A percentile compares a stretch with the other conserved stretches of the same genome.
Conservation (phyloP, 306 rosid species). For the Hippophae tibetana region DNA sequence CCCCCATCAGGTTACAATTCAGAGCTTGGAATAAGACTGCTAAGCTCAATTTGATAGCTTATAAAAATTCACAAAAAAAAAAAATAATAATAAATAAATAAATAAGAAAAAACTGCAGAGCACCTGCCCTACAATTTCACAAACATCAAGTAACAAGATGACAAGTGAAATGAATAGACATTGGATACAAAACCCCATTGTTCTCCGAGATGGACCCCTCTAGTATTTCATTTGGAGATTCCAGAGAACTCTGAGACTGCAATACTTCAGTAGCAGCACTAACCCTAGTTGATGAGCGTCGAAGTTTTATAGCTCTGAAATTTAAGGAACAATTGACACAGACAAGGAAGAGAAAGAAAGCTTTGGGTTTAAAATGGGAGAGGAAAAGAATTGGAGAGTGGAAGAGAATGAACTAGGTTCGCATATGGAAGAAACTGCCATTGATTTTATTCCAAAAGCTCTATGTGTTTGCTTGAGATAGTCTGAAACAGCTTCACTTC, state of each 20-base stretch:
- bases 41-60: neutral
- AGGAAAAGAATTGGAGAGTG: constrained; percentile 33
- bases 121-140: no score
- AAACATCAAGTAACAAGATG: no score
- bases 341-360: constrained; percentile 21
- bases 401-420: constrained; percentile 37
- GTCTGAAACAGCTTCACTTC: neutral
- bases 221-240: constrained; percentile 31
- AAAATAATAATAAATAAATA: no score
- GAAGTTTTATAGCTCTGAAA: constrained; percentile 30
- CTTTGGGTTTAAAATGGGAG: constrained; percentile 30
- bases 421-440: constrained; percentile 69
- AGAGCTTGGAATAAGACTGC: neutral
- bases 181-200: constrained; percentile 30
- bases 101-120: no score
- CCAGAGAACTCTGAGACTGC: constrained; percentile 33
- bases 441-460: constrained; percentile 25
- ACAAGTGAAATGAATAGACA: no score
- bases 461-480: neutral
- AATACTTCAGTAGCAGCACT: constrained; percentile 69
- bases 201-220: constrained; percentile 26
- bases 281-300: constrained; percentile 35
- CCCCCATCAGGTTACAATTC: neutral
- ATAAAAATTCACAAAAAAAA: no score
- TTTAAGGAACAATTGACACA: constrained; percentile 24